Evolutionary conservation across 148 eudicot genomes (phyloP).

Genomic region (Gaultheria prostrata): DNA sequence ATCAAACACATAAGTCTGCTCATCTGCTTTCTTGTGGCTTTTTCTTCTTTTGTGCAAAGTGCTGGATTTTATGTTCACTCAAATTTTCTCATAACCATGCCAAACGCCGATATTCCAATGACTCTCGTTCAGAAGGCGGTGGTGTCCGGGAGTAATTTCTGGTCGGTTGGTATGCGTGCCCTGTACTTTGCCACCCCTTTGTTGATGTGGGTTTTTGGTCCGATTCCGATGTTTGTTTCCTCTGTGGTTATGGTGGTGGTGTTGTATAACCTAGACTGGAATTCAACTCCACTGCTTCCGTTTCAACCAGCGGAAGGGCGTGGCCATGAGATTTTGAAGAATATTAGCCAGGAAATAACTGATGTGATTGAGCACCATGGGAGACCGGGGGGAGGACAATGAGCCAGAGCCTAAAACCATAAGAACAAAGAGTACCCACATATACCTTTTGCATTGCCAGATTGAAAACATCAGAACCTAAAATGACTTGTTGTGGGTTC

Average conservation of each 20-base stretch:
- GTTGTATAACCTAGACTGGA: slow-evolving; percentile 48
- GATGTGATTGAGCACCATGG: slow-evolving; percentile 16
- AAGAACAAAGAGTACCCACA: not conserved
- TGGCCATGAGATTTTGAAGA: not conserved
- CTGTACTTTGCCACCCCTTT: slow-evolving; percentile 50
- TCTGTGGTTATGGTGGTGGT: slow-evolving; percentile 40
- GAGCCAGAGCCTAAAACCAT: not conserved
- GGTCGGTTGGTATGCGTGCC: slow-evolving; percentile 48
- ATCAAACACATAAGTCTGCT: slow-evolving; percentile 51
- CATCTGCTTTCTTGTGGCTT: slow-evolving; percentile 53
- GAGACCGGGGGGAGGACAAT: not conserved
- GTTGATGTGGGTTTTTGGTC: slow-evolving; percentile 80
- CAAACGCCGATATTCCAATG: slow-evolving; percentile 41
- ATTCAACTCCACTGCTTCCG: slow-evolving; percentile 46
- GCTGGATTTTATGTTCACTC: slow-evolving; percentile 48
- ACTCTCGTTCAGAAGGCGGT: slow-evolving; percentile 38
- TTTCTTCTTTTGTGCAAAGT: slow-evolving; percentile 52
- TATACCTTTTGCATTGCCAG: too few species aligned
- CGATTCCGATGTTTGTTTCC: slow-evolving; percentile 68
- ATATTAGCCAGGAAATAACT: slow-evolving; percentile 11
- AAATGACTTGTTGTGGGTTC: too few species aligned
- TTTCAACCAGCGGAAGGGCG: slow-evolving; percentile 3
- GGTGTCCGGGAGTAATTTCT: slow-evolving; percentile 32
- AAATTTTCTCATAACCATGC: slow-evolving; percentile 64
- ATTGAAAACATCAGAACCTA: too few species aligned